Evolutionary conservation across 495 filamentous ascomycete species (phyloP).

Genomic region (Trichoderma erinaceum): DNA sequence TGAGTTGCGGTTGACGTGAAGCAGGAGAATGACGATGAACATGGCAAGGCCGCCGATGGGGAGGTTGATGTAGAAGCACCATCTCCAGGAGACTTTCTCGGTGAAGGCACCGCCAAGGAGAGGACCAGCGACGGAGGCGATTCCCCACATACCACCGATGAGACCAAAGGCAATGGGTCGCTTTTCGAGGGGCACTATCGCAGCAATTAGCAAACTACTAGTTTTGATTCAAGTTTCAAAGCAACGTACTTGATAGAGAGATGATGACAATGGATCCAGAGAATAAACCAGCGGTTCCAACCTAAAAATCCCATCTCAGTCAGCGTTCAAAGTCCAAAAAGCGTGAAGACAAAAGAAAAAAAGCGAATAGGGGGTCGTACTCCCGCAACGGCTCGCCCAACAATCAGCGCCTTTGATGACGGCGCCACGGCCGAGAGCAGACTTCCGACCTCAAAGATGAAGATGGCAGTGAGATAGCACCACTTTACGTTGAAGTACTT

Average conservation of each 20-base stretch:
- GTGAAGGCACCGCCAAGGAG: slow-evolving; percentile 47
- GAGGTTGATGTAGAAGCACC: slow-evolving; percentile 57
- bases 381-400: slow-evolving; percentile 49
- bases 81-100: slow-evolving; percentile 42
- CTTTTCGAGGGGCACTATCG: slow-evolving; percentile 55
- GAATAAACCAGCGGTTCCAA: slow-evolving; percentile 48
- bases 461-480: slow-evolving; percentile 39
- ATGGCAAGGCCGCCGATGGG: slow-evolving; percentile 57
- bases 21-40: slow-evolving; percentile 46
- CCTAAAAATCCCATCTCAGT: background rate
- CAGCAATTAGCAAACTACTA: background rate
- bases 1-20: slow-evolving; percentile 34
- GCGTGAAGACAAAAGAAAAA: background rate
- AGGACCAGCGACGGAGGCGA: slow-evolving; percentile 49
- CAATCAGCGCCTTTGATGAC: slow-evolving; percentile 43
- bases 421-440: slow-evolving; percentile 48
- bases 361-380: slow-evolving; percentile 10
- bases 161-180: slow-evolving; percentile 69
- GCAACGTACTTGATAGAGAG: slow-evolving; percentile 37
- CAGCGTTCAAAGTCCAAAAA: background rate
- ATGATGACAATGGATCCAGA: slow-evolving; percentile 57
- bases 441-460: slow-evolving; percentile 47
- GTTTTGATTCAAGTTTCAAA: background rate
- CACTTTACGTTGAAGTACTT: slow-evolving; percentile 48
- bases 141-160: slow-evolving; percentile 79